phyloP scores from a whole-genome alignment of 495 filamentous ascomycete species.

The Halenospora varia region DNA sequence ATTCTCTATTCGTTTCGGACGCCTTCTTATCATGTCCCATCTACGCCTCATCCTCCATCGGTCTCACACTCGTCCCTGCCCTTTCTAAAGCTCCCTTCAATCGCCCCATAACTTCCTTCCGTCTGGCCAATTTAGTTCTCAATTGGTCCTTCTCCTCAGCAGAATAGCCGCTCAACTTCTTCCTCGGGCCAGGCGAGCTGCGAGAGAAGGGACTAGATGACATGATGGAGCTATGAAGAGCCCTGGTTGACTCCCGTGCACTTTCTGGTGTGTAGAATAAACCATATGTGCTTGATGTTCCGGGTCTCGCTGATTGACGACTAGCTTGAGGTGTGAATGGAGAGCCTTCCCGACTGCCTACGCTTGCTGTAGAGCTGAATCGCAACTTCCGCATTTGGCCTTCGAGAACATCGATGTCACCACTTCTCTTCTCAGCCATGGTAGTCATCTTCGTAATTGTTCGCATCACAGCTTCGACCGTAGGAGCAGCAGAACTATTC shows the following conservation, averaged over 20 bases:
- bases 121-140: conserved; percentile 49
- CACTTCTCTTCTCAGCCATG: conserved; percentile 83
- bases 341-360: conserved; percentile 51
- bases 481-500: conserved; percentile 51
- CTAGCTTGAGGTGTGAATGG: conserved; percentile 60
- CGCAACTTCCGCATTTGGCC: conserved; percentile 73
- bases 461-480: conserved; percentile 83
- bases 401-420: conserved; percentile 86
- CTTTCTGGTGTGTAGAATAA: conserved; percentile 35
- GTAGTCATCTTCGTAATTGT: conserved; percentile 90
- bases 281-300: conserved; percentile 27
- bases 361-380: conserved; percentile 39
- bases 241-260: conserved; percentile 15
- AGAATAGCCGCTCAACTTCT: conserved; percentile 52
- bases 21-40: not conserved
- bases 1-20: not conserved
- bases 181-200: conserved; percentile 38
- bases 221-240: conserved; percentile 21
- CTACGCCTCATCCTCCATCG: conserved; percentile 20
- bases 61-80: conserved; percentile 25
- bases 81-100: conserved; percentile 35
- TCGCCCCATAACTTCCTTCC: conserved; percentile 47
- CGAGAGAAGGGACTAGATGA: conserved; percentile 20
- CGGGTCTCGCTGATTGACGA: conserved; percentile 10
- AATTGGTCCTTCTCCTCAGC: conserved; percentile 43